phyloP scores from a whole-genome alignment of 2,329 filamentous ascomycete genomes.

The Didymella arachidicola region DNA sequence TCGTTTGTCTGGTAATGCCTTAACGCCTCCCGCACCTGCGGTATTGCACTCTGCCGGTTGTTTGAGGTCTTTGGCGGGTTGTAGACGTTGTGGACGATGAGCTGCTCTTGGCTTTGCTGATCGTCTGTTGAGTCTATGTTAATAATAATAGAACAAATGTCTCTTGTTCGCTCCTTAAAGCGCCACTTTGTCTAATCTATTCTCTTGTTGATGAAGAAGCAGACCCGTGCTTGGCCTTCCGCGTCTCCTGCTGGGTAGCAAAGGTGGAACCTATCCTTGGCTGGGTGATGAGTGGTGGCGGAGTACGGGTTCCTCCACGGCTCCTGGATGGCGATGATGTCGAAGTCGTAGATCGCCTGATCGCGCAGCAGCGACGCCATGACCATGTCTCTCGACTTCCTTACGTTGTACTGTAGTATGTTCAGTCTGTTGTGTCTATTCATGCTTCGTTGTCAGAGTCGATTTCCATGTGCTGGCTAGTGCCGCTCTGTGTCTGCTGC shows the following conservation, averaged over 20 bases:
- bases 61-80: background rate
- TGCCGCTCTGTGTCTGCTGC: too few relatives aligned
- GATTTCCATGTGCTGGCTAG: too few relatives aligned
- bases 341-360: constrained; percentile 26
- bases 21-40: too few relatives aligned
- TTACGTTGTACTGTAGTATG: constrained; percentile 36
- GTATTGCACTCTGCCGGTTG: background rate
- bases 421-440: constrained; percentile 5
- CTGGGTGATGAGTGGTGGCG: constrained; percentile 34
- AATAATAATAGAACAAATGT: too few relatives aligned
- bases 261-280: constrained; percentile 3
- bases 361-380: constrained; percentile 34
- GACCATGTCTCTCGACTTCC: constrained; percentile 31
- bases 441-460: too few relatives aligned
- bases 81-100: background rate
- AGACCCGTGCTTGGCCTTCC: constrained; percentile 27
- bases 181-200: constrained; percentile 26
- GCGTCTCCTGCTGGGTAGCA: constrained; percentile 17
- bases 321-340: constrained; percentile 32
- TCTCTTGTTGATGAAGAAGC: constrained; percentile 37
- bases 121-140: background rate
- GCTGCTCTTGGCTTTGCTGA: constrained; percentile 11
- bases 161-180: constrained; percentile 5
- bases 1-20: background rate
- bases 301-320: constrained; percentile 25